Conservation (phyloP, 768 basidiomycete genomes). For the Xerocomus potaroensis region DNA sequence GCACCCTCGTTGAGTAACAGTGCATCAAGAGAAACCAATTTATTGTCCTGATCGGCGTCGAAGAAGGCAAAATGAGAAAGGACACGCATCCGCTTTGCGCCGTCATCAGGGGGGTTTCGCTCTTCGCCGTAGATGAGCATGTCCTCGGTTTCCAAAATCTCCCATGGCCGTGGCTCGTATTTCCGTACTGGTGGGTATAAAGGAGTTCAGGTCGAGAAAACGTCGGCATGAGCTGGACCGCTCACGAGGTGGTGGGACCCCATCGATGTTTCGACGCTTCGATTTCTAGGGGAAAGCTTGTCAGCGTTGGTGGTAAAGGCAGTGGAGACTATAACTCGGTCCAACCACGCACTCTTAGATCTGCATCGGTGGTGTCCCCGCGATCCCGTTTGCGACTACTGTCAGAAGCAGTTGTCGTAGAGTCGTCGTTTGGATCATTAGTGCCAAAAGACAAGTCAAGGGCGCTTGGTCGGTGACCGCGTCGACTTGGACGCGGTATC, state of each 20-base stretch:
- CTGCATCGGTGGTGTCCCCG: constrained; percentile 1
- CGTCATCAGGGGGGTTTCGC: constrained; percentile 32
- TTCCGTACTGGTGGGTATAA: constrained; percentile 33
- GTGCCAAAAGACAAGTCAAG: constrained; percentile 52
- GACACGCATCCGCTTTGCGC: constrained; percentile 50
- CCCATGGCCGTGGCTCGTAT: constrained; percentile 33
- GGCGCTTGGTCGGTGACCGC: constrained; percentile 45
- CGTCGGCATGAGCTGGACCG: background rate
- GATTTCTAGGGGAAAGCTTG: constrained; percentile 9
- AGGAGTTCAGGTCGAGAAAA: background rate
- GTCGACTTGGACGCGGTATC: constrained; percentile 13
- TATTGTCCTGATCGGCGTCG: constrained; percentile 43
- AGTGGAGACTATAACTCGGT: no score
- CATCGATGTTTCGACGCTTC: constrained; percentile 29
- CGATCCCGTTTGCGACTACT: constrained; percentile 25
- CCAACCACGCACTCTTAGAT: constrained; percentile 15
- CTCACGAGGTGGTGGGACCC: constrained; percentile 14
- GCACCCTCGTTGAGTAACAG: constrained; percentile 46
- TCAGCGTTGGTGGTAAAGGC: background rate
- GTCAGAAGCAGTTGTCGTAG: constrained; percentile 24
- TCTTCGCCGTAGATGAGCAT: constrained; percentile 42
- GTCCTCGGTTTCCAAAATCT: constrained; percentile 33
- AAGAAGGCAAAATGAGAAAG: constrained; percentile 60
- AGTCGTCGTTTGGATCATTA: constrained; percentile 30
- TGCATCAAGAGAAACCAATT: constrained; percentile 46